These are phyloP conservation scores for Wallacemonas sp. DNA, from an alignment of 208 protist genomes.

Conservation along the genomic window DNA sequence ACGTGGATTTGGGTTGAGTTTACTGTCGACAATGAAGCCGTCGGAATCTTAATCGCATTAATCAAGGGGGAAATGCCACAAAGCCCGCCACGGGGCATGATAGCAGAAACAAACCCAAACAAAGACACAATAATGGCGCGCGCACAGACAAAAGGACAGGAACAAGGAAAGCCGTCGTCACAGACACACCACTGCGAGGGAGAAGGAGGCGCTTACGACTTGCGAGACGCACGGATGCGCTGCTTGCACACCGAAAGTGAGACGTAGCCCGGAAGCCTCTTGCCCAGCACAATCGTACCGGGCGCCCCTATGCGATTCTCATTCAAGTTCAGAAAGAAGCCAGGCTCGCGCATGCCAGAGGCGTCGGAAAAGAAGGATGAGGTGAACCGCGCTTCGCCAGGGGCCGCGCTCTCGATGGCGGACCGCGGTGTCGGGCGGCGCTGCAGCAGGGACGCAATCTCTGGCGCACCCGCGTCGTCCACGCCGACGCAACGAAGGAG, in stretches of 20 bases:
- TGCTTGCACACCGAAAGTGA: constrained; percentile 80
- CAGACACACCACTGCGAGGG: neutral
- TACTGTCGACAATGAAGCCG: too few relatives aligned
- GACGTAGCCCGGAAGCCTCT: constrained; percentile 63
- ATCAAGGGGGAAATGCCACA: too few relatives aligned
- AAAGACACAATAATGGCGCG: too few relatives aligned
- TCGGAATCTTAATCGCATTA: too few relatives aligned
- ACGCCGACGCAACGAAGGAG: constrained; percentile 64
- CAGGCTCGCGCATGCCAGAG: constrained; percentile 22
- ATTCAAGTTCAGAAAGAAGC: constrained; percentile 85
- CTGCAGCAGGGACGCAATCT: constrained; percentile 43
- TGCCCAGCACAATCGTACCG: constrained; percentile 58
- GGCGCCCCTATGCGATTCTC: constrained; percentile 77
- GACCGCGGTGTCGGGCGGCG: constrained; percentile 40
- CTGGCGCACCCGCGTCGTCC: constrained; percentile 60
- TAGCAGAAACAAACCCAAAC: too few relatives aligned
- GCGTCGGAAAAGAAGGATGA: constrained; percentile 21
- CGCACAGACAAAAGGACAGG: neutral
- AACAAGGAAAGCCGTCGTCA: too few relatives aligned
- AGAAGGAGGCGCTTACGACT: neutral
- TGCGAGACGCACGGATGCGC: constrained; percentile 8
- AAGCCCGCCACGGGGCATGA: too few relatives aligned
- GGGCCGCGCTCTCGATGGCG: neutral
- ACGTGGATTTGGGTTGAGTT: too few relatives aligned
- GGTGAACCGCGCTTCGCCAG: constrained; percentile 12